These are phyloP conservation scores for Mycena kentingensis DNA, from an alignment of 768 basidiomycete genomes.

Conservation along the genomic window DNA sequence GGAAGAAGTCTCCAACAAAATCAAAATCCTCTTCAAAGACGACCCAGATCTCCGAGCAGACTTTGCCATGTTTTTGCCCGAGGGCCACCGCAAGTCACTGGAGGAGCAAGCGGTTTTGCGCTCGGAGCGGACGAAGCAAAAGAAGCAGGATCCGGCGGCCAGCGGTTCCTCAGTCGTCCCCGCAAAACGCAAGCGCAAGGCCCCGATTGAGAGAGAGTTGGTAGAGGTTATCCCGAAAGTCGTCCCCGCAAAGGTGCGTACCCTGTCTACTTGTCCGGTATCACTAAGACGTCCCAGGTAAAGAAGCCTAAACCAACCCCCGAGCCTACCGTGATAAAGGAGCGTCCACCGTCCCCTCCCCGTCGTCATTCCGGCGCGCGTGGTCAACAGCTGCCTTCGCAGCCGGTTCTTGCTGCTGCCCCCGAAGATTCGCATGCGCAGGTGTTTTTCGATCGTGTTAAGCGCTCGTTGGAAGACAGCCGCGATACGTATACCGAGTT, in stretches of 20 bases:
- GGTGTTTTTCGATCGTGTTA: slow-evolving; percentile 88
- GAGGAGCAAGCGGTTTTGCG: slow-evolving; percentile 44
- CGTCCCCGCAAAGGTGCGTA: slow-evolving; percentile 39
- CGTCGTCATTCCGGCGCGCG: slow-evolving; percentile 21
- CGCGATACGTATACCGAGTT: slow-evolving; percentile 91
- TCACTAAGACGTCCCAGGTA: slow-evolving; percentile 19
- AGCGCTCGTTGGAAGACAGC: slow-evolving; percentile 61
- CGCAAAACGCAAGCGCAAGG: slow-evolving; percentile 71
- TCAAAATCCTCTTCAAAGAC: slow-evolving; percentile 72
- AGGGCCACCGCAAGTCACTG: slow-evolving; percentile 50
- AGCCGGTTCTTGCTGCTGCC: slow-evolving; percentile 26
- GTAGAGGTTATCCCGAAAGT: slow-evolving; percentile 31
- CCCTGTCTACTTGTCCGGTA: slow-evolving; percentile 23
- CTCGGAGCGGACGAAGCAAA: slow-evolving; percentile 24
- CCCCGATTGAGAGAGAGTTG: slow-evolving; percentile 50
- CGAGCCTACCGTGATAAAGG: slow-evolving; percentile 38
- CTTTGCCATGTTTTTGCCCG: slow-evolving; percentile 76
- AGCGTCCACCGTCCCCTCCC: slow-evolving; percentile 39
- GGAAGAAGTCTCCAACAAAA: slow-evolving; percentile 70
- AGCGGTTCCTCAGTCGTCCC: slow-evolving; percentile 44
- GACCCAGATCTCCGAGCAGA: slow-evolving; percentile 73
- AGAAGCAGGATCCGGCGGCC: slow-evolving; percentile 26
- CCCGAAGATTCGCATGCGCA: slow-evolving; percentile 23
- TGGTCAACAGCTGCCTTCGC: slow-evolving; percentile 24
- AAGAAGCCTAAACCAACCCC: slow-evolving; percentile 41